Base-by-base conservation (phyloP, 805 yeast species). In the Candida broadrunensis region DNA sequence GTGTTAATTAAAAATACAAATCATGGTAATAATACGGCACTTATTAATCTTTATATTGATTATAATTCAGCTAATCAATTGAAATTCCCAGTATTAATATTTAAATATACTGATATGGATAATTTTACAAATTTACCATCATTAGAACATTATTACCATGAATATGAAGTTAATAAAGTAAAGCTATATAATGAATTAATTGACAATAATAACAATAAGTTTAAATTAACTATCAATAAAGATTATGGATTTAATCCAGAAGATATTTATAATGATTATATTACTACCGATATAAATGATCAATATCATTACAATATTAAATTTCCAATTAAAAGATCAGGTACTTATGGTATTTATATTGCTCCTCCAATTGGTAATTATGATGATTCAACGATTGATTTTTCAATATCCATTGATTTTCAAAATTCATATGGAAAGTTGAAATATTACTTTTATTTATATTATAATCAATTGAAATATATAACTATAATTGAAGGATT, bases 321-420 rank as follows among this genome's bases (percentile, higher is more conserved):
- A 2, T 53, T 50, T 30, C 25, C 42, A 1, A 55, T 57, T 11
- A 37, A 49, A 11, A 44, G 52, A 31, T 43, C 60, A 1, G 70
- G 68, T 2, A 33, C 49, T 16, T 63, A 61, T 43, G 63, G 70
- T 47, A 58, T 60, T 7, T 63, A 59, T 39, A 44, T 59, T 29
- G 61, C 57, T 3, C 58, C 60, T 7, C 58, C 58, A 4, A 21
- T 29, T 3, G 51, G 48, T 7, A 42, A 41, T 13, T n/a, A n/a
- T n/a, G n/a, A n/a, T n/a, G n/a, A n/a, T n/a, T 44, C 38, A 1
- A 34, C 45, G 8, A n/a, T 23, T 4, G 38, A 42, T 12, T 23
- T 55, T 18, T 7, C 29, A 5, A 37, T 56, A 13, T 55, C 62
- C 2, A 45, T 63, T 6, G 34, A 32, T n/a, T 51, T 47, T 39